These are phyloP conservation scores for Quercus glauca DNA, from an alignment of 306 rosid species.

Conservation along the genomic window DNA sequence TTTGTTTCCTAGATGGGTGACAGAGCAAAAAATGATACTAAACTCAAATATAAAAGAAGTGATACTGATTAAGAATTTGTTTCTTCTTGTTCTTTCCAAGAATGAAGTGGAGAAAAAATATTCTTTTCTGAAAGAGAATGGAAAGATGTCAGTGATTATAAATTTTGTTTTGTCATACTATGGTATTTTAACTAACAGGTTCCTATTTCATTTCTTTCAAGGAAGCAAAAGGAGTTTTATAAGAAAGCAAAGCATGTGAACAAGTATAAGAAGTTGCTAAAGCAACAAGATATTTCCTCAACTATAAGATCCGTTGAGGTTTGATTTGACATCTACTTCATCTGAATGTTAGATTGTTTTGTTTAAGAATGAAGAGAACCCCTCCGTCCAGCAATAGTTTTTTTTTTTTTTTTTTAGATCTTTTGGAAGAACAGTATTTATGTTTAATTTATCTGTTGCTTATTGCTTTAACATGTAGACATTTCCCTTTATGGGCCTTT, in stretches of 20 bases:
- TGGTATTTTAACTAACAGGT: not conserved
- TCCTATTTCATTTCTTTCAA: slow-evolving; percentile 35
- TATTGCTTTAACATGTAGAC: no score
- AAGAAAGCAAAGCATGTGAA: slow-evolving; percentile 73
- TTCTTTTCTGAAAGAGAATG: not conserved
- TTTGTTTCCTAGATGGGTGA: no score
- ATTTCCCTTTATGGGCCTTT: no score
- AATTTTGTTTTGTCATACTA: not conserved
- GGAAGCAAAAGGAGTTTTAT: slow-evolving; percentile 69
- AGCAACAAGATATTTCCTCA: slow-evolving; percentile 34
- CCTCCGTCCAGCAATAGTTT: no score
- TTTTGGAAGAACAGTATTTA: no score
- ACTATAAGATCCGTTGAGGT: slow-evolving; percentile 39
- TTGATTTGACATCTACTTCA: slow-evolving; percentile 6
- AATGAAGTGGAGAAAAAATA: not conserved
- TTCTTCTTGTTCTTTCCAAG: not conserved
- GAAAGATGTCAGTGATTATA: not conserved
- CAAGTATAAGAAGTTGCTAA: slow-evolving; percentile 69
- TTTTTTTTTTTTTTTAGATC: no score
- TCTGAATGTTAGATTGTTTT: not conserved
- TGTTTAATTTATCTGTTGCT: no score
- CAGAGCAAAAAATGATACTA: not conserved
- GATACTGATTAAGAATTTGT: not conserved
- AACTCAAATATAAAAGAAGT: not conserved
- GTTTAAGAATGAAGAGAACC: no score